A percentile compares a stretch with the other conserved stretches of the same genome.
phyloP scores from a whole-genome alignment of 495 filamentous ascomycete species.

The Neurospora intermedia region DNA sequence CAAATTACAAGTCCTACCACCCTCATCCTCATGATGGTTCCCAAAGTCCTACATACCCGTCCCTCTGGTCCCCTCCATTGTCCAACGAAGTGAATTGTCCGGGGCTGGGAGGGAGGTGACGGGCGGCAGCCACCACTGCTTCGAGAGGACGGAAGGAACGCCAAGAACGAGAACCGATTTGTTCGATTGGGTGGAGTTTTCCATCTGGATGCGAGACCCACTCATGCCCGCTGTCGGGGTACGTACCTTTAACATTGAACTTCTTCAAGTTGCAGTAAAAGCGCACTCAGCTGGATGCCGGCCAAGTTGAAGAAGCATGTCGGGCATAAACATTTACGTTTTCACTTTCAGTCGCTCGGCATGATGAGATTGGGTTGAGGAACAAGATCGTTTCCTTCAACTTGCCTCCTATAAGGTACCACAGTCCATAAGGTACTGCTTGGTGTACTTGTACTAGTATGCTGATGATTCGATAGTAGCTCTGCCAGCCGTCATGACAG shows the following conservation, averaged over 20 bases:
- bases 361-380: background rate
- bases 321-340: background rate
- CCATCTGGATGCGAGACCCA: background rate
- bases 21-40: background rate
- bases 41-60: background rate
- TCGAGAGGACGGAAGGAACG: background rate
- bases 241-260: background rate
- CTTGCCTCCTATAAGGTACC: background rate
- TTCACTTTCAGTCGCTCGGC: slow-evolving; percentile 4
- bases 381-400: background rate
- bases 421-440: background rate
- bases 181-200: background rate
- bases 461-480: background rate
- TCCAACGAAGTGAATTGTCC: background rate
- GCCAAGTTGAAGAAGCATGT: background rate
- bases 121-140: background rate
- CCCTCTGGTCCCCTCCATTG: background rate
- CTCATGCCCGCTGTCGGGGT: background rate
- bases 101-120: background rate
- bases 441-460: too few species aligned
- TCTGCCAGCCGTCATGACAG: background rate
- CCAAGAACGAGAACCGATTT: background rate
- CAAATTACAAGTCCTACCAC: background rate
- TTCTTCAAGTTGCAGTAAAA: background rate
- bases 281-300: background rate